Conservation (phyloP, 23 red algal species). For the Pyropia haitanensis region DNA sequence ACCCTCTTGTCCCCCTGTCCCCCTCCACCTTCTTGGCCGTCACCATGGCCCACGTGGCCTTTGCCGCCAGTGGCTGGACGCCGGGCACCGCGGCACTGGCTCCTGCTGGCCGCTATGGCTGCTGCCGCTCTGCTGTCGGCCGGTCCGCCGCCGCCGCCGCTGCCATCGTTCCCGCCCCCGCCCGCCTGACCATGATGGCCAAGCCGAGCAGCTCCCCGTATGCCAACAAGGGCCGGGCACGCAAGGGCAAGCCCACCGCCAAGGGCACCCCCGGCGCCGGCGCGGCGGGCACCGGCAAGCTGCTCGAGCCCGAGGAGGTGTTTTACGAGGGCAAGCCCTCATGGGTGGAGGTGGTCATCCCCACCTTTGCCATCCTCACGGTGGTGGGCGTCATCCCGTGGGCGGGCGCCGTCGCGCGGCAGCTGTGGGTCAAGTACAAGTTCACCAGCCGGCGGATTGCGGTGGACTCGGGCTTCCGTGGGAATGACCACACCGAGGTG, state of each 20-base stretch:
- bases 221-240: too few species aligned
- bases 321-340: constrained; percentile 69
- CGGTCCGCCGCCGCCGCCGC: too few species aligned
- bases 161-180: too few species aligned
- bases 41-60: background rate
- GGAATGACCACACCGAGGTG: constrained; percentile 76
- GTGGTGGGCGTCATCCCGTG: constrained; percentile 97
- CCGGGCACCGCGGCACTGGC: too few species aligned
- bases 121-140: too few species aligned
- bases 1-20: too few species aligned
- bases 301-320: constrained; percentile 72
- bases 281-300: constrained; percentile 16
- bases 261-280: background rate
- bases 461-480: constrained; percentile 72
- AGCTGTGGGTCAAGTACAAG: constrained; percentile 92
- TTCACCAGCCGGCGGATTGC: constrained; percentile 72
- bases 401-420: constrained; percentile 55
- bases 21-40: background rate
- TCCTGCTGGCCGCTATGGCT: too few species aligned
- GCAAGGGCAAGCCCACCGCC: too few species aligned
- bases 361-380: constrained; percentile 78
- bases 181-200: too few species aligned
- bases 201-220: too few species aligned
- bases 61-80: too few species aligned
- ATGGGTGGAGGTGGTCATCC: constrained; percentile 78